Evolutionary conservation across 2,329 filamentous ascomycete species (phyloP).

Genomic region (Oidium heveae): DNA sequence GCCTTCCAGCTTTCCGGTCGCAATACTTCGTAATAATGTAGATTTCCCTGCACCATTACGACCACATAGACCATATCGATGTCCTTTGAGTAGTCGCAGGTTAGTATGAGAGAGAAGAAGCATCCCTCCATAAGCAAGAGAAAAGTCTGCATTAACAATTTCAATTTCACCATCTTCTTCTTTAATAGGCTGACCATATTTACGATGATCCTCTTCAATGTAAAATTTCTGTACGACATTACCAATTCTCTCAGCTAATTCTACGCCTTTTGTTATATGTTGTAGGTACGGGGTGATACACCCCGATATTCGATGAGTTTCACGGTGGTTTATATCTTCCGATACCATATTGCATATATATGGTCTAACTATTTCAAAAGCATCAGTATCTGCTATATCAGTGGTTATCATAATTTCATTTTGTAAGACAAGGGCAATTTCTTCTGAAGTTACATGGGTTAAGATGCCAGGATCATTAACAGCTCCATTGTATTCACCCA

Average conservation of each 20-base stretch:
- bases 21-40: slow-evolving; percentile 94
- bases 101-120: slow-evolving; percentile 90
- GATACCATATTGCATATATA: slow-evolving; percentile 71
- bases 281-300: slow-evolving; percentile 54
- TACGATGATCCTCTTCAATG: slow-evolving; percentile 63
- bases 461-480: slow-evolving; percentile 26
- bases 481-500: slow-evolving; percentile 44
- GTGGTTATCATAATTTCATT: slow-evolving; percentile 47
- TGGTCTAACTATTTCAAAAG: slow-evolving; percentile 39
- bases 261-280: slow-evolving; percentile 36
- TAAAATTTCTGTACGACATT: slow-evolving; percentile 55
- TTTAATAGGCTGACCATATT: slow-evolving; percentile 60
- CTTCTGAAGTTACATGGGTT: slow-evolving; percentile 41
- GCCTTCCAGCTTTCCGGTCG: slow-evolving; percentile 84
- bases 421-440: slow-evolving; percentile 52
- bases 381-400: slow-evolving; percentile 32
- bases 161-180: slow-evolving; percentile 83
- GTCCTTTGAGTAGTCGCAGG: slow-evolving; percentile 77
- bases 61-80: slow-evolving; percentile 89
- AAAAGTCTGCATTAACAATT: slow-evolving; percentile 96
- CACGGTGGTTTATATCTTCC: slow-evolving; percentile 67
- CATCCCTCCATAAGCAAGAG: slow-evolving; percentile 93
- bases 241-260: slow-evolving; percentile 36
- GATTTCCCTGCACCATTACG: slow-evolving; percentile 96
- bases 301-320: slow-evolving; percentile 43